Percentiles rank a stretch among this genome's conserved stretches.
These are phyloP conservation scores for Dendrostoma leiphaemia DNA, from an alignment of 2,329 filamentous ascomycete genomes.

Conservation along the genomic window DNA sequence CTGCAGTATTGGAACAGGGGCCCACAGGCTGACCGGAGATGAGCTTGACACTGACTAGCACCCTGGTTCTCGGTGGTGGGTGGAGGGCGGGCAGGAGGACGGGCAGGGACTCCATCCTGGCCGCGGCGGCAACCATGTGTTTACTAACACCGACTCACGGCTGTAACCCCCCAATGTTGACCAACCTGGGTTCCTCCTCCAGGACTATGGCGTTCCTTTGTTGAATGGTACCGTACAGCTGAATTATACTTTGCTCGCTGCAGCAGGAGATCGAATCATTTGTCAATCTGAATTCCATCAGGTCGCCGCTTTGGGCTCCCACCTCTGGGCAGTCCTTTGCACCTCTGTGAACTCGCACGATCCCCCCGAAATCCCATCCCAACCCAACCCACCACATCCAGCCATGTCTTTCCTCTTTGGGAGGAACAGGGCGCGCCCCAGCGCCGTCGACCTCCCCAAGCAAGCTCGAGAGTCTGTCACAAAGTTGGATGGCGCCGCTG, in stretches of 20 bases:
- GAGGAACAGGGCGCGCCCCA: constrained; percentile 48
- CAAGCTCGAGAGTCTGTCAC: constrained; percentile 54
- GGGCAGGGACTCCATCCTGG: too few species aligned
- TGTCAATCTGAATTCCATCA: background rate
- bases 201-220: too few species aligned
- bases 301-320: background rate
- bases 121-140: too few species aligned
- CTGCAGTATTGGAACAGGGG: background rate
- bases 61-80: too few species aligned
- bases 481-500: constrained; percentile 49
- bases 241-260: background rate
- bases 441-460: constrained; percentile 51
- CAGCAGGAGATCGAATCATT: background rate
- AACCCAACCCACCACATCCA: constrained; percentile 1
- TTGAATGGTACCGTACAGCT: too few species aligned
- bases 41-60: too few species aligned
- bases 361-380: too few species aligned
- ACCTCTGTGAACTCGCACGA: background rate
- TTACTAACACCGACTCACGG: too few species aligned
- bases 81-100: too few species aligned
- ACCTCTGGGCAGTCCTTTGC: constrained; percentile 10
- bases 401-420: constrained; percentile 54
- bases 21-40: background rate
- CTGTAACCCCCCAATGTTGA: too few species aligned
- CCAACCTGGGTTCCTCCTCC: too few species aligned